phyloP scores from a whole-genome alignment of 805 yeast species.

The Candida pini region DNA sequence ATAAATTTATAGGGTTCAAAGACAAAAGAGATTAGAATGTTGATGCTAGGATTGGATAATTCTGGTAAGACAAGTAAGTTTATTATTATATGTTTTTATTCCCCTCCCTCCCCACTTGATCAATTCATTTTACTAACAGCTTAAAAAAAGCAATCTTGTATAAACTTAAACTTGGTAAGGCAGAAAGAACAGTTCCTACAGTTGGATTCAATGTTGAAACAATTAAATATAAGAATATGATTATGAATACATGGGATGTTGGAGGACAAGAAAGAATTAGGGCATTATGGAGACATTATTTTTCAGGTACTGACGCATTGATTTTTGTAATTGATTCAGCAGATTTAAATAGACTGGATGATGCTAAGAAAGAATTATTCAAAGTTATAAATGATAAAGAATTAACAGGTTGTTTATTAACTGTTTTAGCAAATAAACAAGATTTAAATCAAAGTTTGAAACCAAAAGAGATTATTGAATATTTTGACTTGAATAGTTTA shows the following conservation, averaged over 20 bases:
- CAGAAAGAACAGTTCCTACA: conserved; percentile 80
- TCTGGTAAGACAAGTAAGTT: conserved; percentile 76
- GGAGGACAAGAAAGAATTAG: conserved; percentile 94
- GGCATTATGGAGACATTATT: conserved; percentile 93
- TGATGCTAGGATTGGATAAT: conserved; percentile 89
- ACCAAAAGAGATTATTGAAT: conserved; percentile 75
- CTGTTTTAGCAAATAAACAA: conserved; percentile 87
- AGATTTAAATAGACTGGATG: conserved; percentile 65
- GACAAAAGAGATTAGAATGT: conserved; percentile 41
- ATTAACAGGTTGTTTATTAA: conserved; percentile 69
- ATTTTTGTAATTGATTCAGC: conserved; percentile 87
- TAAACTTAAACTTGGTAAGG: conserved; percentile 72
- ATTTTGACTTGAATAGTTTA: conserved; percentile 53
- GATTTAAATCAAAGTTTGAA: conserved; percentile 67
- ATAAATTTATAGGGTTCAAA: conserved; percentile 13
- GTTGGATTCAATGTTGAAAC: conserved; percentile 89
- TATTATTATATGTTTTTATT: neutral
- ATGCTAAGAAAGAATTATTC: conserved; percentile 70
- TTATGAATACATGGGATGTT: conserved; percentile 73
- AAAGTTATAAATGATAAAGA: conserved; percentile 80
- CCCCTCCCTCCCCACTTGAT: neutral
- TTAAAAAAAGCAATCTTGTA: conserved; percentile 55
- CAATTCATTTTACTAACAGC: neutral
- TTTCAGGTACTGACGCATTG: conserved; percentile 87
- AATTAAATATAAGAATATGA: conserved; percentile 37